Base-by-base conservation (phyloP, 148 eudicot genomes). In the Rhododendron molle region DNA sequence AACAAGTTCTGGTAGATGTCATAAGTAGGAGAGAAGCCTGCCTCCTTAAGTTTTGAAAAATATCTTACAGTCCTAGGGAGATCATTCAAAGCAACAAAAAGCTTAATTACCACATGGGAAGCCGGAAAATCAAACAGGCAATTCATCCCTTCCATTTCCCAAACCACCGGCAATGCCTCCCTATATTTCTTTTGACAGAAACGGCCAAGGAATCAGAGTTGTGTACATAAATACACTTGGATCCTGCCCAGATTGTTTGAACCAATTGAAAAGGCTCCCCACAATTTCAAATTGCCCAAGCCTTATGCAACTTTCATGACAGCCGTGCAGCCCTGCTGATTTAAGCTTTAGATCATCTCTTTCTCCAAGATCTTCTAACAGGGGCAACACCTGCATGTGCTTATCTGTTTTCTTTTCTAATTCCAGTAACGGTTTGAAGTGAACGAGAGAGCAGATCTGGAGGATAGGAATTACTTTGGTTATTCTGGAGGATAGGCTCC, bases 401-500 rank as follows among this genome's bases (percentile, higher is more conserved):
- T 90, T 96, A 84, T 95, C 98, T 11, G 99, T 96, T 81, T 88
- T 88, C 86, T 94, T 97, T n/a, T 93, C 98, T 1, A 95, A 87
- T 89, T 93, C 96, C 46, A 90, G 83, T 71, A 94, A 40, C 44
- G 6, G 5, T 18, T 12, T 20, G 69, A 81, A 54, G 71, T 60
- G 74, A 21, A 71, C 5, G 76, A 60, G 73, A 34, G 67, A 60
- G 47, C 47, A 8, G 84, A 81, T 52, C 83, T 38, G 76, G 84
- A 78, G 32, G 54, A 56, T 26, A 44, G 77, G 73, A 40, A 67
- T 89, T 91, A 95, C 98, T 89, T 95, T 95, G 85, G 99, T 94
- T 46, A 96, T 92, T 96, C 99, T 38, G 99, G 99, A 89, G 99
- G 99, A 87, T 96, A 96, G 56, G 99, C 99, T 71, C 99, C 99